Evolutionary conservation across 257 asterid species (phyloP), one percentile per base, ranked within the genome.

Genomic region (Gentiana dahurica): DNA sequence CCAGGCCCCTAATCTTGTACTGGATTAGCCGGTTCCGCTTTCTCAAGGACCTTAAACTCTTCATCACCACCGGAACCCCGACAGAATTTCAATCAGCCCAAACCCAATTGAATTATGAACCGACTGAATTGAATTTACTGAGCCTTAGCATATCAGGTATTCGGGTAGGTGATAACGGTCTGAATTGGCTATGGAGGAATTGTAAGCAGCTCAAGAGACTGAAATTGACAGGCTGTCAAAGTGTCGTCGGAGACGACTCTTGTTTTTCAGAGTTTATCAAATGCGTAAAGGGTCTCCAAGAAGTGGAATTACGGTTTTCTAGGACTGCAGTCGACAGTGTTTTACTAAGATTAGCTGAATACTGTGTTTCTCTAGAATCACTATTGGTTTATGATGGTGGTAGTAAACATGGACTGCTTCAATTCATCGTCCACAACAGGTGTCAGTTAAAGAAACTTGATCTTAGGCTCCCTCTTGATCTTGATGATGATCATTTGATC

Each of bases 381-480:
- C 44, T 89, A 15, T 39, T 77, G 68, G 53, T 89, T 33, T 75
- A 89, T 60, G 95, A 89, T 65, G 95, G 97, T 32, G 89, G 90
- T 3, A 75, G 81, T 54, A 79, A 69, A 50, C 83, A 80, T 45
- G 77, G 88, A 2, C 63, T 89, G 74, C 82, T 80, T 57, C 87
- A 74, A 33, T 89, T 89, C 76, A 55, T 86, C 3, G 68, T 48
- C 64, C 76, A 65, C 24, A 74, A 82, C 66, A 73, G 56, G 34
- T 75, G 75, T 46, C 51, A 62, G 8, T 49, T 89, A 8, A 71
- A 41, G 58, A 81, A 58, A 24, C 86, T 89, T 34, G 89, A 89
- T 61, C 68, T 89, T 5, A 63, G 95, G 57, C 50, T 89, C 45
- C 95, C 97, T 1, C 93, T 89, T 61, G 97, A 89, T 68, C 86